Evolutionary conservation across 176 grass and related monocot species (phyloP), one percentile per base, ranked within the genome.

Genomic region (Oryza coarctata): DNA sequence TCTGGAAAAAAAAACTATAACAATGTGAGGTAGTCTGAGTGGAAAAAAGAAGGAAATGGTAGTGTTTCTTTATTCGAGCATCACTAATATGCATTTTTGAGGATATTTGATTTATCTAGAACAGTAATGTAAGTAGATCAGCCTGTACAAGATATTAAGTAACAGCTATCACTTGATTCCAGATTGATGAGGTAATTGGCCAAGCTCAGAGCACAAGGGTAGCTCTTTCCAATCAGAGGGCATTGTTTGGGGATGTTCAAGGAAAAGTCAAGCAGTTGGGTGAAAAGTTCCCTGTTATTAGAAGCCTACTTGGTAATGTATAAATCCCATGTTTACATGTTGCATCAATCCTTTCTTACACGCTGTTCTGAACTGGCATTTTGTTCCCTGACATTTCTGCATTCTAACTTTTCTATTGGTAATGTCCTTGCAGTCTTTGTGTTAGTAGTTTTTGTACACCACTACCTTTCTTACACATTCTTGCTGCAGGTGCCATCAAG

Each of bases 201-300:
- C 93, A 99, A 90, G 96, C 96, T 84, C 90, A 95, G 80, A 83
- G 69, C 73, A 94, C 93, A 79, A 95, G 93, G 45, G 70, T 78
- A 71, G 96, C 90, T 0, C 80, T 95, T 52, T 82, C 75, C 61
- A 74, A 85, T 68, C 96, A 99, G 80, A 87, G 80, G 68, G 29
- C 84, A 77, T 71, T 95, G 47, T 94, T 95, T 79, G 89, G 91
- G 65, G 87, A 95, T 87, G 83, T 95, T 57, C 96, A 94, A 83
- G 93, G 96, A 82, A 99, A 99, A 92, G 91, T 99, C 49, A 94
- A 95, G 83, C 91, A 93, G 84, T 86, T 99, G 80, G 93, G 93
- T 36, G 96, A 99, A 83, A 99, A 90, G 72, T 99, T 99, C 63
- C 96, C 96, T 1, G n/a, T 90, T 30, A 88, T 99, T 66, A 82